phyloP scores from a whole-genome alignment of 1,284 basidiomycete genomes.

The Ganoderma lucidum region DNA sequence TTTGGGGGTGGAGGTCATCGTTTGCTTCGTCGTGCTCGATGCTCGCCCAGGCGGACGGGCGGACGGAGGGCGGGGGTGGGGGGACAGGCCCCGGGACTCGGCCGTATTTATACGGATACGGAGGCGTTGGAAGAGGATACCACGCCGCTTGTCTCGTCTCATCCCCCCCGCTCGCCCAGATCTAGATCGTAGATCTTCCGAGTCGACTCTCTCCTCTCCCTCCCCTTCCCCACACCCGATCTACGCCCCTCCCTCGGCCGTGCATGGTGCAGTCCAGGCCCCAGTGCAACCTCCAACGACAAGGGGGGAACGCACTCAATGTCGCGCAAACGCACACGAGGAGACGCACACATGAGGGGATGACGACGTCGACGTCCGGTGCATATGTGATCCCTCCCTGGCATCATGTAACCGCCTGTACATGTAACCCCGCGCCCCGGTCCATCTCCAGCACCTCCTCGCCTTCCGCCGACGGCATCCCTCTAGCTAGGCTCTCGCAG shows the following conservation, averaged over 20 bases:
- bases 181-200: conserved; percentile 29
- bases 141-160: conserved; percentile 25
- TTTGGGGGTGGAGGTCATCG: conserved; percentile 11
- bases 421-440: conserved; percentile 6
- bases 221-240: conserved; percentile 3
- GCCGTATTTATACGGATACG: conserved; percentile 23
- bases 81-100: conserved; percentile 1
- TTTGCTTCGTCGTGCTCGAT: conserved; percentile 11
- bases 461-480: conserved; percentile 8
- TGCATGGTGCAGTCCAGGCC: not conserved
- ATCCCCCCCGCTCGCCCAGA: conserved; percentile 24
- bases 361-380: conserved; percentile 12
- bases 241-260: not conserved
- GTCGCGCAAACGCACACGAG: not conserved
- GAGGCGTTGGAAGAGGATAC: conserved; percentile 20
- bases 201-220: conserved; percentile 8
- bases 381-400: conserved; percentile 15
- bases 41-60: conserved; percentile 2
- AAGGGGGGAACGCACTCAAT: not conserved
- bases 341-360: conserved; percentile 5
- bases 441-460: not conserved
- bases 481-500: not conserved
- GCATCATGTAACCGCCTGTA: conserved; percentile 20
- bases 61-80: conserved; percentile 11
- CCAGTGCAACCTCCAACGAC: not conserved